A percentile compares a stretch with the other conserved stretches of the same genome.
Evolutionary conservation across 2,329 filamentous ascomycete species (phyloP).

Genomic region (Fusarium miscanthi): DNA sequence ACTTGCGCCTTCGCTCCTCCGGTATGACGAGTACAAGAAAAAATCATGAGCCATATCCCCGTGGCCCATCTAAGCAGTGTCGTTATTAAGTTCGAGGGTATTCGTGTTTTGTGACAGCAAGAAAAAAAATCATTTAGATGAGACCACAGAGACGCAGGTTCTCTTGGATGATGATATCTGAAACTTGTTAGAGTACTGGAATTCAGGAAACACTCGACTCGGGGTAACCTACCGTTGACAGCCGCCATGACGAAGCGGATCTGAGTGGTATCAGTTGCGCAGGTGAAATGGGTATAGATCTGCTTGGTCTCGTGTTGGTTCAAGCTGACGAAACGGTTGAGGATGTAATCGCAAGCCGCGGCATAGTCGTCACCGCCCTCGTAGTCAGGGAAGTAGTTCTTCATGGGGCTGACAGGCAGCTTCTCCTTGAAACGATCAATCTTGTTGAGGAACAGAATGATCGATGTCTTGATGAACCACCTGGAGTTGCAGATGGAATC

Average conservation of each 20-base stretch:
- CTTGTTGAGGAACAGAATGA: slow-evolving; percentile 91
- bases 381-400: slow-evolving; percentile 90
- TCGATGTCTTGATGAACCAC: slow-evolving; percentile 91
- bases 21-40: slow-evolving; percentile 50
- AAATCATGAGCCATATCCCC: slow-evolving; percentile 54
- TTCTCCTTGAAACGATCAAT: slow-evolving; percentile 92
- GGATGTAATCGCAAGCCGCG: slow-evolving; percentile 96
- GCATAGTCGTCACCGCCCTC: slow-evolving; percentile 97
- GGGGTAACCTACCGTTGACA: slow-evolving; percentile 82
- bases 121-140: slow-evolving; percentile 73
- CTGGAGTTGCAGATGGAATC: slow-evolving; percentile 89
- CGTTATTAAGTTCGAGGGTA: slow-evolving; percentile 58
- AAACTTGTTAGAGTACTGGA: slow-evolving; percentile 54
- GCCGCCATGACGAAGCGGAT: slow-evolving; percentile 99
- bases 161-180: slow-evolving; percentile 99
- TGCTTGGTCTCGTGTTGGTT: slow-evolving; percentile 99
- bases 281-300: slow-evolving; percentile 99
- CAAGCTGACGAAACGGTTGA: slow-evolving; percentile 97
- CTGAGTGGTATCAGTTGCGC: slow-evolving; percentile 97
- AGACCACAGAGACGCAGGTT: slow-evolving; percentile 96
- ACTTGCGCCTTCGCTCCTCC: slow-evolving; percentile 41
- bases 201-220: background rate
- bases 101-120: slow-evolving; percentile 54
- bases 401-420: slow-evolving; percentile 83
- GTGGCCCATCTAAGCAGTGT: slow-evolving; percentile 52